Conservation (phyloP, 2,329 filamentous ascomycete species). For the Beauveria sp. region DNA sequence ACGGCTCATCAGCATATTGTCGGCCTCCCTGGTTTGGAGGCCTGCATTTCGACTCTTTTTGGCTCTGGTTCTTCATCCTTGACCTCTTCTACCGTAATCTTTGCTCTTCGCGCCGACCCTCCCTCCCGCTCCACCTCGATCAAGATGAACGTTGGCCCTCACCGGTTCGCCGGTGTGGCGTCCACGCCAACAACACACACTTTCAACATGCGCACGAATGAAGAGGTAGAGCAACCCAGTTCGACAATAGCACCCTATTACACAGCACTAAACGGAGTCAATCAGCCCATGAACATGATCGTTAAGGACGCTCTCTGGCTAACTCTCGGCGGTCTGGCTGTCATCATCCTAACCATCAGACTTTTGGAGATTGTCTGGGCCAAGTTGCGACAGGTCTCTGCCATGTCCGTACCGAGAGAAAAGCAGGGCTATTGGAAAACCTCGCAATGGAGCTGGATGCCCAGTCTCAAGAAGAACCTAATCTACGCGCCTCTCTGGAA, state of each 20-base stretch:
- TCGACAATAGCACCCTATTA: slow-evolving; percentile 49
- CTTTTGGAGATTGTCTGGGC: slow-evolving; percentile 46
- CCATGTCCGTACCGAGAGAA: slow-evolving; percentile 45
- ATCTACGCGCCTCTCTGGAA: slow-evolving; percentile 53
- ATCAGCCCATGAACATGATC: slow-evolving; percentile 48
- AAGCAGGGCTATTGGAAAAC: slow-evolving; percentile 53
- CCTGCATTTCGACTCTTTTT: background rate
- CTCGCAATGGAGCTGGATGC: slow-evolving; percentile 53
- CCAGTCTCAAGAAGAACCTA: slow-evolving; percentile 53
- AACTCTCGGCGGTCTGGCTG: slow-evolving; percentile 48
- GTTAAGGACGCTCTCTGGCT: slow-evolving; percentile 54
- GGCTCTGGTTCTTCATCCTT: background rate
- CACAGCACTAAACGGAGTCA: slow-evolving; percentile 51
- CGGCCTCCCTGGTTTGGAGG: slow-evolving; percentile 10
- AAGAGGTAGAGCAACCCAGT: slow-evolving; percentile 26
- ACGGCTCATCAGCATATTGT: slow-evolving; percentile 3
- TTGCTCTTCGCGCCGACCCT: slow-evolving; percentile 5
- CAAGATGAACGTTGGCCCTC: slow-evolving; percentile 22
- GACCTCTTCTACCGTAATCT: slow-evolving; percentile 1
- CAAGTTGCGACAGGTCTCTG: slow-evolving; percentile 50
- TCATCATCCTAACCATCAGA: slow-evolving; percentile 46
- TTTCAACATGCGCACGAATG: slow-evolving; percentile 17
- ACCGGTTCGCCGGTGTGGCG: slow-evolving; percentile 22
- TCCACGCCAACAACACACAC: slow-evolving; percentile 25
- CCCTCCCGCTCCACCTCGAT: background rate